These are phyloP conservation scores for Cladosporium halotolerans DNA, from an alignment of 2,329 filamentous ascomycete species.

Conservation along the genomic window DNA sequence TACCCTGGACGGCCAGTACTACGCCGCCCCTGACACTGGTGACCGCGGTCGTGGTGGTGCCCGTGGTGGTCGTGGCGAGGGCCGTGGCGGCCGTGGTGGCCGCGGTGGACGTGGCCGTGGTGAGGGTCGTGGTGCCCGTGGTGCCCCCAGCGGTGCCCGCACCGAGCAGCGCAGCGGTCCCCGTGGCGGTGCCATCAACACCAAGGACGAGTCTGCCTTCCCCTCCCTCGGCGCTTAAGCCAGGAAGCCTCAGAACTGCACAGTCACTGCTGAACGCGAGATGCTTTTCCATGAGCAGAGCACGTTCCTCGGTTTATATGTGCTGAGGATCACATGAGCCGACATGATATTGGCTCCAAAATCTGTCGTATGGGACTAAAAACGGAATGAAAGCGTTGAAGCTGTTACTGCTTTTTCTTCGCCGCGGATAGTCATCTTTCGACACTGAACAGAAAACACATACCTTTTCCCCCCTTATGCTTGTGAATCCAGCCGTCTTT, in stretches of 20 bases:
- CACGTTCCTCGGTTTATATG: neutral
- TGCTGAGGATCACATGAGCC: neutral
- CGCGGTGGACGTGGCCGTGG: constrained; percentile 31
- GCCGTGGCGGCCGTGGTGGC: constrained; percentile 26
- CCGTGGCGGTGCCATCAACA: constrained; percentile 24
- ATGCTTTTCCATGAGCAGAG: constrained; percentile 1
- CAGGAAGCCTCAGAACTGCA: neutral
- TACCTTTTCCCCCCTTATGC: constrained; percentile 3
- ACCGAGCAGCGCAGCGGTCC: constrained; percentile 16
- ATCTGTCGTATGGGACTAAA: constrained; percentile 6
- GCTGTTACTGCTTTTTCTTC: constrained; percentile 6
- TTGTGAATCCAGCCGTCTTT: neutral
- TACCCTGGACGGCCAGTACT: constrained; percentile 72
- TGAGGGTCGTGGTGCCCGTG: constrained; percentile 24
- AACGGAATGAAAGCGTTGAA: constrained; percentile 8
- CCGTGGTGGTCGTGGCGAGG: constrained; percentile 44
- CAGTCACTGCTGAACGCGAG: neutral
- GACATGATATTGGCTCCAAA: neutral
- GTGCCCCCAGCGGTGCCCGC: constrained; percentile 16
- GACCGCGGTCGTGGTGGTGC: constrained; percentile 41
- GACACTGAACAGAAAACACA: constrained; percentile 11
- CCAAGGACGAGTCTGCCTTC: constrained; percentile 29
- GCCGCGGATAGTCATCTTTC: constrained; percentile 11
- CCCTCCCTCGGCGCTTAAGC: constrained; percentile 26
- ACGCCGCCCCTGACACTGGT: constrained; percentile 50